phyloP scores from a whole-genome alignment of 2,329 filamentous ascomycete species.

The Diaporthe sp. region DNA sequence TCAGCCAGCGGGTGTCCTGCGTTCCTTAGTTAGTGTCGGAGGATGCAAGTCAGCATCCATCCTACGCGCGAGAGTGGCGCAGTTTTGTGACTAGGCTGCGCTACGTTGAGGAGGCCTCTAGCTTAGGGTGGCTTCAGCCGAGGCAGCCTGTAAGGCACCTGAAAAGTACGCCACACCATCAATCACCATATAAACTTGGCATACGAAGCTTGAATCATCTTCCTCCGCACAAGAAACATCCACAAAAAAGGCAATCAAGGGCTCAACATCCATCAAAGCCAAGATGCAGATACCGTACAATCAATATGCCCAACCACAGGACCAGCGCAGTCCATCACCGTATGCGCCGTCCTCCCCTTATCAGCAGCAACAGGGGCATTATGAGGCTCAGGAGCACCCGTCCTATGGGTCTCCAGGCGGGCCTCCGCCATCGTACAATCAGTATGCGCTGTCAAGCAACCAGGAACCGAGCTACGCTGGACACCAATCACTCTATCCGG shows the following conservation, averaged over 20 bases:
- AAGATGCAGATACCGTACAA: conserved; percentile 28
- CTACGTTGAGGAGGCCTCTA: conserved; percentile 19
- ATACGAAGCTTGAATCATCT: neutral
- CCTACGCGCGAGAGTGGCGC: neutral
- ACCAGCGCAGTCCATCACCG: conserved; percentile 15
- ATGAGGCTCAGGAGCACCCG: neutral
- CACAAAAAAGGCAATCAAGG: neutral
- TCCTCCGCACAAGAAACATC: too few relatives aligned
- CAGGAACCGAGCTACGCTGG: conserved; percentile 10
- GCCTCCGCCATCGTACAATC: conserved; percentile 17
- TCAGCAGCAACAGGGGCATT: conserved; percentile 8
- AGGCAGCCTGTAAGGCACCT: conserved; percentile 6
- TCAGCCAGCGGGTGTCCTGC: neutral
- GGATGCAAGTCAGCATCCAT: conserved; percentile 12
- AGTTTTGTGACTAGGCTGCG: neutral
- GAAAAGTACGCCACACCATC: too few relatives aligned
- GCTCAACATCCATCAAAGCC: neutral
- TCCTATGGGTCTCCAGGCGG: neutral
- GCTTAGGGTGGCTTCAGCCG: neutral
- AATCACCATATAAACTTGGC: too few relatives aligned
- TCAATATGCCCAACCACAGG: conserved; percentile 9
- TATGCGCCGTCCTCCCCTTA: conserved; percentile 20
- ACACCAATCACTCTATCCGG: neutral
- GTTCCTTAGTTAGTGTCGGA: neutral
- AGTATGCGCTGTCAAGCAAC: conserved; percentile 17